phyloP scores from a whole-genome alignment of 2,329 filamentous ascomycete species.

The Penicillium expansum region DNA sequence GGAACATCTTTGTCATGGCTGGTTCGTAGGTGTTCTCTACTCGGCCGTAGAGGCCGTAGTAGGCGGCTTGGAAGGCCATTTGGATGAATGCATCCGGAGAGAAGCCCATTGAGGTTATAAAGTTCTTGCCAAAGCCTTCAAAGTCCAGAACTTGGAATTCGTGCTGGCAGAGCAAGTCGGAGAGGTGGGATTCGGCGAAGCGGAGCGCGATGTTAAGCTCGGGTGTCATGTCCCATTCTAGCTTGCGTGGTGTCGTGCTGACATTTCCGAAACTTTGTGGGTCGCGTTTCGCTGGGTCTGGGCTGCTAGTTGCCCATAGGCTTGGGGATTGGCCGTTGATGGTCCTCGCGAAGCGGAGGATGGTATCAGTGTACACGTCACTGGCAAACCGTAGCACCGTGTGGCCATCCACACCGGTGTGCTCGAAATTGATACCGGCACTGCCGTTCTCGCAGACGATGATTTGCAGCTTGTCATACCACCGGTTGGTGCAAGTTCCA shows the following conservation, averaged over 20 bases:
- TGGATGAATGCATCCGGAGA: slow-evolving; percentile 97
- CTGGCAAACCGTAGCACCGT: slow-evolving; percentile 95
- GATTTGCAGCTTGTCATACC: slow-evolving; percentile 99
- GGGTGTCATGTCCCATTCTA: slow-evolving; percentile 96
- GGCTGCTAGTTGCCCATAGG: slow-evolving; percentile 85
- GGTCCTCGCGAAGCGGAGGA: slow-evolving; percentile 87
- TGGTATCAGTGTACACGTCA: slow-evolving; percentile 96
- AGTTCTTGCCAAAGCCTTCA: slow-evolving; percentile 86
- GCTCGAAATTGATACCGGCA: slow-evolving; percentile 98
- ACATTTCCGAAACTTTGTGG: slow-evolving; percentile 90
- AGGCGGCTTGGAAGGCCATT: slow-evolving; percentile 98
- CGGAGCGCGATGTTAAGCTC: slow-evolving; percentile 87
- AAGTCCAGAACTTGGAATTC: slow-evolving; percentile 95
- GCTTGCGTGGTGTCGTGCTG: slow-evolving; percentile 87
- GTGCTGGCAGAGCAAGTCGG: slow-evolving; percentile 93
- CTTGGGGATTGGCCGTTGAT: slow-evolving; percentile 93
- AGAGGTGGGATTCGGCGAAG: slow-evolving; percentile 90
- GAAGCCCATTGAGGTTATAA: slow-evolving; percentile 95
- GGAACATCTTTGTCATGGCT: slow-evolving; percentile 93
- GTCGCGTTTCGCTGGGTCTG: slow-evolving; percentile 88
- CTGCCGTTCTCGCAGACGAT: slow-evolving; percentile 99
- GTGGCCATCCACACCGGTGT: slow-evolving; percentile 95
- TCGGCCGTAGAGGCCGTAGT: slow-evolving; percentile 92
- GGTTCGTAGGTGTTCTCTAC: slow-evolving; percentile 96
- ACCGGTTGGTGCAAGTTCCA: slow-evolving; percentile 94